phyloP scores from a whole-genome alignment of 306 rosid genomes.

The Sicyos baderoa region DNA sequence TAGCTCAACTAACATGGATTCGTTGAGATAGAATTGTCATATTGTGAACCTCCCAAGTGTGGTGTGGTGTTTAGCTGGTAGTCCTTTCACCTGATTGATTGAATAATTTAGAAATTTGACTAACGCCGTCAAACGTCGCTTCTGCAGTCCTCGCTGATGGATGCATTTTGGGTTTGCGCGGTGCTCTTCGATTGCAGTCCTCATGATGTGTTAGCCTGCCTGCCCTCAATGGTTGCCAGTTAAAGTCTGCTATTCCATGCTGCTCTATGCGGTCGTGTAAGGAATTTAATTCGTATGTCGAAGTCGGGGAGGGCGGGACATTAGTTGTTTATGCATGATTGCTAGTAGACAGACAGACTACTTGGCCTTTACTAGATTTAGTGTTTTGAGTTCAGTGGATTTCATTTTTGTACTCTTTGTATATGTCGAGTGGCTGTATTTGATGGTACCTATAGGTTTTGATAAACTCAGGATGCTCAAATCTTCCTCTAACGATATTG shows the following conservation, averaged over 20 bases:
- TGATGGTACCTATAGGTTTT: not conserved
- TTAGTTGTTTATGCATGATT: not conserved
- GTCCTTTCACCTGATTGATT: not conserved
- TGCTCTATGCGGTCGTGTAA: not conserved
- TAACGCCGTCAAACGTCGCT: not conserved
- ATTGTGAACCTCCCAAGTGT: too few relatives aligned
- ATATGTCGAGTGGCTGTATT: constrained; percentile 3
- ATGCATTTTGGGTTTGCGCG: not conserved
- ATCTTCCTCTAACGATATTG: not conserved
- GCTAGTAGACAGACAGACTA: not conserved
- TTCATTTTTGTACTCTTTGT: not conserved
- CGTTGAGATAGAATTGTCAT: too few relatives aligned
- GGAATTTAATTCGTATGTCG: not conserved
- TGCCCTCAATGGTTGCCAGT: not conserved
- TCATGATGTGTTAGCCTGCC: not conserved
- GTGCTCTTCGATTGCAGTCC: not conserved
- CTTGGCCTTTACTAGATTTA: constrained; percentile 6
- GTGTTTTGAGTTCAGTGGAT: not conserved
- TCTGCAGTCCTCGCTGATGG: constrained; percentile 17
- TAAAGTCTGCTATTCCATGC: constrained; percentile 12
- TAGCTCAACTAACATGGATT: too few relatives aligned
- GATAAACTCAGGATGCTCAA: not conserved
- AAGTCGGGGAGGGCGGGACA: not conserved
- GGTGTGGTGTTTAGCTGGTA: not conserved
- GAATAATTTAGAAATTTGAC: not conserved